A percentile compares a stretch with the other conserved stretches of the same genome.
Evolutionary conservation across 2,329 filamentous ascomycete genomes (phyloP).

Genomic region (Rhexocercosporidium sp.): DNA sequence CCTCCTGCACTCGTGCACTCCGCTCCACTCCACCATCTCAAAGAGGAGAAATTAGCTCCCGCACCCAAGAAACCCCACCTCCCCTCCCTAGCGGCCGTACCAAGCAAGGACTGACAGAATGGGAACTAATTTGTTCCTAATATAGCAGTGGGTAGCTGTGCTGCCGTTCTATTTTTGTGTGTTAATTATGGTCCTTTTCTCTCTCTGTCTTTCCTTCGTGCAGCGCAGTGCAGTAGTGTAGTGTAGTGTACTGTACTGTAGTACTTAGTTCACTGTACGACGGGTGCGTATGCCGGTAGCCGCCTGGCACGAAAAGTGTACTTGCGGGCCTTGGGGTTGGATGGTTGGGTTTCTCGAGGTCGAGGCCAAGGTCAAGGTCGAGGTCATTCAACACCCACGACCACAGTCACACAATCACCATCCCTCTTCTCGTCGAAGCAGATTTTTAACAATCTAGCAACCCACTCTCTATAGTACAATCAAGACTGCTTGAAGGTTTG

Average conservation of each 20-base stretch:
- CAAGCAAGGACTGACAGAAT: neutral
- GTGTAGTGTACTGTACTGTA: neutral
- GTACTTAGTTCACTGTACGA: neutral
- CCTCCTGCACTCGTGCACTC: too few relatives aligned
- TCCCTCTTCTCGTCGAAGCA: too few relatives aligned
- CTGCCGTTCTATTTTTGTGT: conserved; percentile 11
- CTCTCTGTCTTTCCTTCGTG: neutral
- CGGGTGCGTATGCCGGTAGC: neutral
- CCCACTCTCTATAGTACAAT: too few relatives aligned
- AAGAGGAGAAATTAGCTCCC: too few relatives aligned
- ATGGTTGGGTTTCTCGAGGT: neutral
- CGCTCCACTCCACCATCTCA: too few relatives aligned
- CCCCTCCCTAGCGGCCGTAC: too few relatives aligned
- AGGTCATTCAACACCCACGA: neutral
- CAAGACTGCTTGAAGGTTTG: neutral
- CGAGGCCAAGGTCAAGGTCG: too few relatives aligned
- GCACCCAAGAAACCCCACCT: too few relatives aligned
- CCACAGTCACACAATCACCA: too few relatives aligned
- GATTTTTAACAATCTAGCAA: neutral
- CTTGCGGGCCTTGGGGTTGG: neutral
- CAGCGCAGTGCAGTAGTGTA: neutral
- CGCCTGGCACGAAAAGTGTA: neutral
- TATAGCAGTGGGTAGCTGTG: neutral
- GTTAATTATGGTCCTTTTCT: conserved; percentile 7
- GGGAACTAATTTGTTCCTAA: conserved; percentile 14